Conservation (phyloP, 305 asterid species). For the Rubia peregrina region DNA sequence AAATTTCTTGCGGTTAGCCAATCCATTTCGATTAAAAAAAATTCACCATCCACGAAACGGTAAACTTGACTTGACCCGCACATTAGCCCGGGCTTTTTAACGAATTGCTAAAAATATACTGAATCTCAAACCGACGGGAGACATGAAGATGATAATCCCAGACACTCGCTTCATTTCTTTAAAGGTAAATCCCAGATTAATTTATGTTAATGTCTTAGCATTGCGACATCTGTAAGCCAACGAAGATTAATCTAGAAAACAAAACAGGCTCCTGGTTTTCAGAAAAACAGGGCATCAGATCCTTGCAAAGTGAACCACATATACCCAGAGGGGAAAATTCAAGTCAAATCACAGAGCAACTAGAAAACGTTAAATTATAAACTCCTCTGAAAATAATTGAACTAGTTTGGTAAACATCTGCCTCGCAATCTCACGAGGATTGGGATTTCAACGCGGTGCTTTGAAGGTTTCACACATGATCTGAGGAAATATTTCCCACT, state of each 20-base stretch:
- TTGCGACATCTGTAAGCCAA: not conserved
- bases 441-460: not conserved
- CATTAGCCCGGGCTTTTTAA: no score
- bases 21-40: no score
- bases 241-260: not conserved
- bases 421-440: not conserved
- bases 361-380: not conserved
- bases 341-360: not conserved
- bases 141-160: not conserved
- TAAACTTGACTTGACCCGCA: no score
- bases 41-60: no score
- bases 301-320: not conserved
- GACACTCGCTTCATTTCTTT: not conserved
- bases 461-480: not conserved
- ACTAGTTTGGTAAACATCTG: not conserved
- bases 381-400: not conserved
- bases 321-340: no score
- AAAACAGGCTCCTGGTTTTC: not conserved
- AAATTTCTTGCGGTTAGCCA: no score
- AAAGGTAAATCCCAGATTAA: not conserved
- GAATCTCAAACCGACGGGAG: not conserved
- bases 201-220: not conserved
- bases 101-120: not conserved
- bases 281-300: no score
- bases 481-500: slow-evolving; percentile 1